Base-by-base conservation (phyloP, 2,329 filamentous ascomycete genomes). In the Colletotrichum chrysophilum region DNA sequence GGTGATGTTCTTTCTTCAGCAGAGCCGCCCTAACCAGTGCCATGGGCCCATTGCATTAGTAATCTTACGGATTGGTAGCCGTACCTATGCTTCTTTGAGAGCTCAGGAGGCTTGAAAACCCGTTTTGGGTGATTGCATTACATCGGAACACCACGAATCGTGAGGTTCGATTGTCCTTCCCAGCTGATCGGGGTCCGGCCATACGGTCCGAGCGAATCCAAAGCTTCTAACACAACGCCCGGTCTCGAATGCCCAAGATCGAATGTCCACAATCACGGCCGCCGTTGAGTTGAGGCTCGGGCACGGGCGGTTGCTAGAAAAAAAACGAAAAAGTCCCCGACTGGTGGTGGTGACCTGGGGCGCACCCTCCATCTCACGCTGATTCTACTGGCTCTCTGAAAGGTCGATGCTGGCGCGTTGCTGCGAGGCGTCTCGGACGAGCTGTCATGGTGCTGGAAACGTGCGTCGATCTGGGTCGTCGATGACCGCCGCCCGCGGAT, bases 251-350 rank as follows among this genome's bases (percentile, higher is more conserved):
- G 56, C 18, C 38, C 48, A 55, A 61, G 43, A 58, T 32, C 48
- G 52, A 55, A 55, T 64, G 32, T 64, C 36, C 24, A 48, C 56
- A 26, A 34, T 55, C n/a, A 28, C 43, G 56, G 73, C 48, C 26
- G 21, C 64, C 70, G 56, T 73, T 68, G 32, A 62, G 36, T 43
- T 72, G 64, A 67, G 56, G 69, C 73, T 73, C 73, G 30, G 30
- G 64, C 55, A 58, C 64, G 43, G 26, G 58, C 64, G 30, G 32
- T 43, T 43, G 43, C 34, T 64, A 43, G 8, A 18, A n/a, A 9
- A 7, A 52, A 52, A 52, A 21, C 4, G 36, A 14, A 48, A 48
- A 73, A 68, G 69, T 68, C 38, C 28, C 34, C 56, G 43, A 65
- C 32, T 30, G 48, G 58, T 38, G 68, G 68, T 65, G 68, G 58